Percentiles rank a stretch among this genome's conserved stretches.
phyloP scores from a whole-genome alignment of 306 rosid genomes.

The Acacia acuminata region DNA sequence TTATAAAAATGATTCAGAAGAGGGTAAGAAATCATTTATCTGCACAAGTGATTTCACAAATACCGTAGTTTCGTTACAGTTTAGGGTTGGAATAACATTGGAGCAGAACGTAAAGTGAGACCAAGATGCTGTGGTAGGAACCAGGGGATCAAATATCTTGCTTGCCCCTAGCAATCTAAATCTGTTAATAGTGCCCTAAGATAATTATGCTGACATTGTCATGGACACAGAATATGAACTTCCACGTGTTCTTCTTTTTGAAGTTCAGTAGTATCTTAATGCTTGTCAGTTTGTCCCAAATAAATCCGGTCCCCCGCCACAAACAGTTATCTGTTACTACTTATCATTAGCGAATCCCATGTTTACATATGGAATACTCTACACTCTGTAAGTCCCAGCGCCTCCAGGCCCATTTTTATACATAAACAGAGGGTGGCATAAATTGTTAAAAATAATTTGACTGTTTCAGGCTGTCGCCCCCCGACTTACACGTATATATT shows the following conservation, averaged over 20 bases:
- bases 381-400: not conserved
- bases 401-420: conserved; percentile 26
- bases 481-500: conserved; percentile 6
- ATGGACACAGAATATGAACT: not conserved
- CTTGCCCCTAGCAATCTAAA: not conserved
- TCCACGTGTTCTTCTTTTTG: conserved; percentile 14
- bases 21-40: not conserved
- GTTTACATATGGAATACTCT: no score
- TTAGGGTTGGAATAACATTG: not conserved
- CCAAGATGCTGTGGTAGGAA: not conserved
- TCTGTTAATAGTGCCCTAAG: not conserved
- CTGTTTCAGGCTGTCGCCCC: conserved; percentile 31
- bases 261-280: not conserved
- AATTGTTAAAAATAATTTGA: conserved; percentile 6
- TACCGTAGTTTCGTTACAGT: not conserved
- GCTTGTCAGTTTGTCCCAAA: not conserved
- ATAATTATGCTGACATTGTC: conserved; percentile 5
- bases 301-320: not conserved
- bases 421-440: conserved; percentile 38
- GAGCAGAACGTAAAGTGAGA: not conserved
- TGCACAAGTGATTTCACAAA: not conserved
- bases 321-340: conserved; percentile 9
- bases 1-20: no score
- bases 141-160: not conserved
- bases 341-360: not conserved